Evolutionary conservation across 768 basidiomycete species (phyloP).

Genomic region (Naganishia kalamii): DNA sequence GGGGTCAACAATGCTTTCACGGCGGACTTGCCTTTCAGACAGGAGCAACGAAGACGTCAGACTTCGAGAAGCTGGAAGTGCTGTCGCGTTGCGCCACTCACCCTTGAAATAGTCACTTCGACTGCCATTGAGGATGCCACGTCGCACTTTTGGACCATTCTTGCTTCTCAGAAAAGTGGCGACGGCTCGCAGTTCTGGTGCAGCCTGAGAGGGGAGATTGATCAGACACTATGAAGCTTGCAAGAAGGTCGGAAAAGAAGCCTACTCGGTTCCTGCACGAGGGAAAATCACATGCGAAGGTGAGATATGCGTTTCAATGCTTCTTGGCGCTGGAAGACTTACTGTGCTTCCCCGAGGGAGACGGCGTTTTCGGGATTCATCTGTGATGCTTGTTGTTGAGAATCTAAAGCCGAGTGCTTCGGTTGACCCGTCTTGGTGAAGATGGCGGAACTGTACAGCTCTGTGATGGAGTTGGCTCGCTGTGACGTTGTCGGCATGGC

Average conservation of each 20-base stretch:
- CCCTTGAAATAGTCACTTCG: conserved; percentile 98
- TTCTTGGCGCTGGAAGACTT: background rate
- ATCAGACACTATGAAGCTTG: background rate
- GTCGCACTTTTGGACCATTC: conserved; percentile 78
- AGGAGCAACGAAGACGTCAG: too few relatives aligned
- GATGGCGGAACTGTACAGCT: too few relatives aligned
- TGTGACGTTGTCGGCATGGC: too few relatives aligned
- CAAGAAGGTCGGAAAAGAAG: background rate
- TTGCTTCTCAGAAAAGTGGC: conserved; percentile 81
- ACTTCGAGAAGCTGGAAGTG: background rate
- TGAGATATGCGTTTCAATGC: background rate
- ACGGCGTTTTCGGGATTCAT: conserved; percentile 16
- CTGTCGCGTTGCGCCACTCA: conserved; percentile 44
- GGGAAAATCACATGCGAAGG: background rate
- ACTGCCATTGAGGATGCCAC: conserved; percentile 87
- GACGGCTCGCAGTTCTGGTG: conserved; percentile 70
- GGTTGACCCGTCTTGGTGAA: too few relatives aligned
- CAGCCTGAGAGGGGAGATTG: conserved; percentile 50
- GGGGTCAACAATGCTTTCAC: conserved; percentile 69
- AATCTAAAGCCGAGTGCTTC: too few relatives aligned
- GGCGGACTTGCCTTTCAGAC: conserved; percentile 71
- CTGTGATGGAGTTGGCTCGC: too few relatives aligned
- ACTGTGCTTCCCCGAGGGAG: conserved; percentile 16
- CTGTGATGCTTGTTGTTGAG: background rate
- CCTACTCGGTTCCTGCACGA: conserved; percentile 5